A percentile compares a stretch with the other conserved stretches of the same genome.
Conservation (phyloP, 495 filamentous ascomycete genomes). For the Penicillium parvum region DNA sequence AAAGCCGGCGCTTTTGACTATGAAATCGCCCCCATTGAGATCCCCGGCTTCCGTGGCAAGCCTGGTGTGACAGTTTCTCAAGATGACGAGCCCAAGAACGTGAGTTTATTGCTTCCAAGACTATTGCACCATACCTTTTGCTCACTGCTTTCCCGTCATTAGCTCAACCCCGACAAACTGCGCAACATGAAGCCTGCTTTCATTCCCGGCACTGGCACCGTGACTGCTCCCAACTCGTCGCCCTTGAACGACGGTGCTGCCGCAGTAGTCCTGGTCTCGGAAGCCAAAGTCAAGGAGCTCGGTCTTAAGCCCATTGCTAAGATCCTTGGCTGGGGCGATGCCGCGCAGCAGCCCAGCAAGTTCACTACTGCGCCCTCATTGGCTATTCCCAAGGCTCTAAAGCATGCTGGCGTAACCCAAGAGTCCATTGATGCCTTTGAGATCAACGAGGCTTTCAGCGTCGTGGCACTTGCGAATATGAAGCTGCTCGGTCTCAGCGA, state of each 20-base stretch:
- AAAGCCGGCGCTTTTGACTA: constrained; percentile 69
- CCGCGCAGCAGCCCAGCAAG: constrained; percentile 80
- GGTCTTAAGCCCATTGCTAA: constrained; percentile 86
- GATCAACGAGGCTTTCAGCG: constrained; percentile 98
- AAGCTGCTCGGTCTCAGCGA: constrained; percentile 75
- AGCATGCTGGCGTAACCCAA: constrained; percentile 76
- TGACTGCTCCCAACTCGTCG: constrained; percentile 96
- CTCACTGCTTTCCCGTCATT: constrained; percentile 16
- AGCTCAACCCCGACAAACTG: constrained; percentile 90
- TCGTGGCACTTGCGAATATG: constrained; percentile 92
- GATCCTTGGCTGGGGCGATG: constrained; percentile 95
- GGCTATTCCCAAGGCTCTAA: constrained; percentile 92
- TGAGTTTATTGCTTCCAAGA: constrained; percentile 24
- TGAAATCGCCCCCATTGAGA: constrained; percentile 88
- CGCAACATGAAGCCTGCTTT: constrained; percentile 81
- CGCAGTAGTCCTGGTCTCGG: constrained; percentile 85
- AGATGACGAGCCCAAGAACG: constrained; percentile 95
- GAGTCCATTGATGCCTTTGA: constrained; percentile 86
- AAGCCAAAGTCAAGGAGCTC: constrained; percentile 81
- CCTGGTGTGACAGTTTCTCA: constrained; percentile 72
- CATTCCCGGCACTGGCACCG: constrained; percentile 72
- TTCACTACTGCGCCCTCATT: constrained; percentile 96
- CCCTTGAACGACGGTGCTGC: constrained; percentile 92
- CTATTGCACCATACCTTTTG: neutral
- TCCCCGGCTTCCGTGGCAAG: constrained; percentile 85